phyloP scores from a whole-genome alignment of 2,329 filamentous ascomycete species.

The Pseudomassariella vexata region DNA sequence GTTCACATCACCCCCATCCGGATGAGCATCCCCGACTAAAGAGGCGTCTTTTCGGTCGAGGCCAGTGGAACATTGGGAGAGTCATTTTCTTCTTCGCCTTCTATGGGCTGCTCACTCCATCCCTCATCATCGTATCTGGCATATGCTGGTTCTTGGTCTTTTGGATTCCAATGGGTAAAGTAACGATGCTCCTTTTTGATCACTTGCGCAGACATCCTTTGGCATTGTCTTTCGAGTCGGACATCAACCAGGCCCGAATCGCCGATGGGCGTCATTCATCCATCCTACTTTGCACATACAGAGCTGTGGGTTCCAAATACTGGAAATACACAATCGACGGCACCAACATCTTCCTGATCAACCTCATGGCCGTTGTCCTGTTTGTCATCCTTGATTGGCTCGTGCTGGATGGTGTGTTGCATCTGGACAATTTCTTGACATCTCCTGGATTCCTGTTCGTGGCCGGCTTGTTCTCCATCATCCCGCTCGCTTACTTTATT shows the following conservation, averaged over 20 bases:
- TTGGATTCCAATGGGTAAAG: constrained; percentile 97
- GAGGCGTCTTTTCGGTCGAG: constrained; percentile 85
- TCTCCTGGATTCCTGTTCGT: constrained; percentile 82
- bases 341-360: constrained; percentile 98
- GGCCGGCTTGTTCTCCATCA: constrained; percentile 82
- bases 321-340: constrained; percentile 99
- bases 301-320: constrained; percentile 88
- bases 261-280: constrained; percentile 71
- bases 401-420: constrained; percentile 64
- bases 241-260: constrained; percentile 67
- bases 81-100: constrained; percentile 97
- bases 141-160: constrained; percentile 97
- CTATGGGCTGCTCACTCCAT: constrained; percentile 84
- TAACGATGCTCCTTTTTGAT: constrained; percentile 82
- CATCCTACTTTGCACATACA: constrained; percentile 92
- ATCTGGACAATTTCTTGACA: constrained; percentile 68
- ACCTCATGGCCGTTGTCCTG: constrained; percentile 85
- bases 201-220: constrained; percentile 90
- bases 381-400: constrained; percentile 94
- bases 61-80: constrained; percentile 90
- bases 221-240: constrained; percentile 87
- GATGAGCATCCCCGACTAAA: constrained; percentile 49
- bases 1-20: constrained; percentile 43
- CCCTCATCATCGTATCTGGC: constrained; percentile 76
- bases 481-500: constrained; percentile 96